Conservation (phyloP, 2,329 filamentous ascomycete genomes). For the Elsinoe batatas region DNA sequence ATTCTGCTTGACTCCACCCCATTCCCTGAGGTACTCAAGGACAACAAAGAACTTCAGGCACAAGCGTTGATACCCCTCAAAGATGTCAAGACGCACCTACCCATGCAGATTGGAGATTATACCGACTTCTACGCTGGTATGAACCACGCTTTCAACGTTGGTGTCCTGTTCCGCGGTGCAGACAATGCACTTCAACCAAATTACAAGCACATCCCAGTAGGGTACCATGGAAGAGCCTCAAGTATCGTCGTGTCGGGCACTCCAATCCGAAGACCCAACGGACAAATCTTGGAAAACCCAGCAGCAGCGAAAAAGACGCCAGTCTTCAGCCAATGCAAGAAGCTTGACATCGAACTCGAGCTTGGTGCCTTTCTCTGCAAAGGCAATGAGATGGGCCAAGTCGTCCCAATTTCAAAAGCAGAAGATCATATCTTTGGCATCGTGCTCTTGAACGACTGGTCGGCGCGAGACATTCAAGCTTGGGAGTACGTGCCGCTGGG, state of each 20-base stretch:
- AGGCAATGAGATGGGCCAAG: slow-evolving; percentile 53
- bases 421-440: slow-evolving; percentile 67
- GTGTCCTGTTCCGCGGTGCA: slow-evolving; percentile 61
- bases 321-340: slow-evolving; percentile 52
- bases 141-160: slow-evolving; percentile 67
- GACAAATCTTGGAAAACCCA: slow-evolving; percentile 61
- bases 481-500: slow-evolving; percentile 80
- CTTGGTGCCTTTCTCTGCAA: slow-evolving; percentile 64
- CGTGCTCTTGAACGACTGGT: slow-evolving; percentile 83
- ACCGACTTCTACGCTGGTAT: slow-evolving; percentile 77
- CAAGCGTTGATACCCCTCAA: slow-evolving; percentile 50
- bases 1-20: slow-evolving; percentile 53
- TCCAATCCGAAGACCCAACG: slow-evolving; percentile 60
- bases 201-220: slow-evolving; percentile 71
- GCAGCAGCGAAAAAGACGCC: slow-evolving; percentile 52
- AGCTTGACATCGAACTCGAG: slow-evolving; percentile 72
- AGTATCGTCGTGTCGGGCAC: slow-evolving; percentile 68
- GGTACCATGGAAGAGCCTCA: slow-evolving; percentile 70
- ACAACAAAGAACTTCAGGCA: slow-evolving; percentile 49
- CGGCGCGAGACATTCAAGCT: slow-evolving; percentile 67
- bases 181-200: slow-evolving; percentile 68
- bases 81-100: slow-evolving; percentile 56
- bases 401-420: slow-evolving; percentile 54
- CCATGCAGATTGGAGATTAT: slow-evolving; percentile 72
- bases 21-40: slow-evolving; percentile 51